Evolutionary conservation across 352 stramenopile species (phyloP), one percentile per base, ranked within the genome.

Genomic region (Pythium pyrilobum): DNA sequence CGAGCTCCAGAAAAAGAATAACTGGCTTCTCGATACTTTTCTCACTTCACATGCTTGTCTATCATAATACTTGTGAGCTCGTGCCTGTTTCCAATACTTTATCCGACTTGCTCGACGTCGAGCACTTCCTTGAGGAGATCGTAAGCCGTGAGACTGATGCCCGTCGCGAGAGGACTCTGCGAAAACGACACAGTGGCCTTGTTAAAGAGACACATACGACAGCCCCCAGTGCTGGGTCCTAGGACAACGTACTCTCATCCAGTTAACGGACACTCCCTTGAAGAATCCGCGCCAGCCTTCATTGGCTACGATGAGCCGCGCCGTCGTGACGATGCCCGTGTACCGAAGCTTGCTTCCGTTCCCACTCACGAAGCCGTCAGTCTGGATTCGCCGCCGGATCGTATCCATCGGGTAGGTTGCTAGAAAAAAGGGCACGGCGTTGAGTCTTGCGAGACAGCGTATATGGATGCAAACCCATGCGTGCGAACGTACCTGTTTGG

Each of bases 41-140:
- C n/a, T n/a, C n/a, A n/a, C n/a, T n/a, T n/a, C n/a, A n/a, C 37
- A 25, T 43, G 11, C 37, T 13, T 29, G 42, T 50, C 5, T 50
- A 11, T 20, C 6, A 12, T 48, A 23, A 13, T 39, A 23, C 15
- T 20, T n/a, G 16, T 33, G 20, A 23, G 18, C 2, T 54, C 13
- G 23, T 56, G 25, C 43, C 50, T 57, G 31, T 57, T 46, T 50
- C 50, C 20, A 16, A 25, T 36, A 38, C 46, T 39, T 28, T 43
- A 40, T 50, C 57, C 64, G 21, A 85, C 58, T 51, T 67, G 87
- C 59, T 92, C 81, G 46, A 94, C 74, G 20, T 75, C 81, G 52
- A 94, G 66, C n/a, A 91, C 51, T 42, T 94, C 84, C 59, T 94
- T 94, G 25, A 94, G 59, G 21, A 94, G 66, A 75, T 94, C 84